Evolutionary conservation across 805 yeast species (phyloP), one percentile per base, ranked within the genome.

Genomic region (Alloascoidea hylecoeti): DNA sequence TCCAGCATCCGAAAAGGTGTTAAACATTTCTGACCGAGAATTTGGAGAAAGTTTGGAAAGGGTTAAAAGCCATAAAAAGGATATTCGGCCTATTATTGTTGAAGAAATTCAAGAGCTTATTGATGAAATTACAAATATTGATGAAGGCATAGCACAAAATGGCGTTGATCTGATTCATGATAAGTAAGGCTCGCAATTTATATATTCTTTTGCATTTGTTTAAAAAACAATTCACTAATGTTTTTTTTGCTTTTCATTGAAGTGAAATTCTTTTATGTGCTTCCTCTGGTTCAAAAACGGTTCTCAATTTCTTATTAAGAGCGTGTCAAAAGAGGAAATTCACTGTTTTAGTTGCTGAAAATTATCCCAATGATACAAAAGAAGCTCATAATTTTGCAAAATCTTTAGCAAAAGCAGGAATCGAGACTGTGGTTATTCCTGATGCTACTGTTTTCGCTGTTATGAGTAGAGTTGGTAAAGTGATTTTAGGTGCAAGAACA

Each of bases 401-500:
- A 49, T 72, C 70, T 40, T 68, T 92, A 44, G 79, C 94, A 1
- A 79, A 75, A 40, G 85, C 89, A 40, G 83, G 88, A 38, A 84
- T 92, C 35, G 94, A 86, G 44, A 78, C 96, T 1, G 81, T 88
- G 2, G 71, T 92, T 39, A 81, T 92, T 27, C 96, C 98, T 1
- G 99, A 92, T 53, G 71, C 94, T 3, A 80, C 94, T 17, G 86
- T 80, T 0, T 85, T 79, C 57, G 96, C 98, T 0, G 85, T 92
- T 35, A 92, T 92, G 97, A 82, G 96, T 30, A 68, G 96, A 46
- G 97, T 92, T 3, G 96, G 96, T 34, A 94, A 94, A 56, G 98
- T 92, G 18, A 75, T 92, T 42, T 72, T 94, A 39, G 96, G 97
- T 30, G 80, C 97, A 3, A 72, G 82, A 43, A 75, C 95, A 0